These are phyloP conservation scores for Penicillium sp. DNA, from an alignment of 2,329 filamentous ascomycete species.

Conservation along the genomic window DNA sequence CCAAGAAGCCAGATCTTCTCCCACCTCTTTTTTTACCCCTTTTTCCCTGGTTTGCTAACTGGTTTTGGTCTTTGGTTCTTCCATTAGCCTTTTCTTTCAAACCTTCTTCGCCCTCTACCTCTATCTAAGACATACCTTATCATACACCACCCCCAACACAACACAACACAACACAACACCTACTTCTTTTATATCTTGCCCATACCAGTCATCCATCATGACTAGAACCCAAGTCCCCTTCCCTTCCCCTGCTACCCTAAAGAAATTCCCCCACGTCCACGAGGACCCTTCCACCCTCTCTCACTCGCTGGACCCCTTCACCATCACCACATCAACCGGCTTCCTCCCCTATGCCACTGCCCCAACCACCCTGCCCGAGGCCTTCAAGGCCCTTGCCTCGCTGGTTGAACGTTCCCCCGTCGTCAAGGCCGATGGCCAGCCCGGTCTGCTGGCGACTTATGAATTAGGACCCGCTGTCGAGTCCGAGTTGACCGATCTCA, in stretches of 20 bases:
- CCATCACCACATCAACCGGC: slow-evolving; percentile 51
- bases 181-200: neutral
- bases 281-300: slow-evolving; percentile 48
- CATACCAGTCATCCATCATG: slow-evolving; percentile 34
- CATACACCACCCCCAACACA: neutral
- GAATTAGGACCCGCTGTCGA: slow-evolving; percentile 76
- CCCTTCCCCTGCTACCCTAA: slow-evolving; percentile 39
- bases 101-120: slow-evolving; percentile 3
- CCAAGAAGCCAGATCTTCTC: slow-evolving; percentile 8
- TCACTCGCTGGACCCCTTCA: slow-evolving; percentile 51
- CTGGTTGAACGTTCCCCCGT: slow-evolving; percentile 80
- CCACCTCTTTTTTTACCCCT: slow-evolving; percentile 18
- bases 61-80: slow-evolving; percentile 20
- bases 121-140: slow-evolving; percentile 4
- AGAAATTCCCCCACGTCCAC: slow-evolving; percentile 50
- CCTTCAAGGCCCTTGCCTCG: slow-evolving; percentile 73
- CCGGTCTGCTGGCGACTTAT: slow-evolving; percentile 76
- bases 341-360: slow-evolving; percentile 49
- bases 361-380: slow-evolving; percentile 63
- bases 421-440: slow-evolving; percentile 70
- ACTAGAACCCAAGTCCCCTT: slow-evolving; percentile 37
- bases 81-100: slow-evolving; percentile 8
- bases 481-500: slow-evolving; percentile 76
- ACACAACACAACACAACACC: neutral
- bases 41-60: slow-evolving; percentile 13